Base-by-base conservation (phyloP, 2,329 filamentous ascomycete species). In the Torrubiella hemipterigena region DNA sequence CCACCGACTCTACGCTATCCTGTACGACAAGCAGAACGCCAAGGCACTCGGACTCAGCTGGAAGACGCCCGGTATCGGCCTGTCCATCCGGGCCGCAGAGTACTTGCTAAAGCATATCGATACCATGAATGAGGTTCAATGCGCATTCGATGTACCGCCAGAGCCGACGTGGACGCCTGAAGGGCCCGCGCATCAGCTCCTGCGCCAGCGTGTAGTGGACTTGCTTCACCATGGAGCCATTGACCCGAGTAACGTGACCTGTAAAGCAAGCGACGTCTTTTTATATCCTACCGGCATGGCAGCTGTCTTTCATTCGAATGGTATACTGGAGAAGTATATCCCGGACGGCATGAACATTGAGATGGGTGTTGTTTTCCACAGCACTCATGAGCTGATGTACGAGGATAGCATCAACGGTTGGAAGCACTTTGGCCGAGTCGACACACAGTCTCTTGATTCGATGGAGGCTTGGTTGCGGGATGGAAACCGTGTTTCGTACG, bases 261-360 rank as follows among this genome's bases (percentile, higher is more conserved):
- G 47, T 28, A 29, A 32, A 34, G 4, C 21, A 46, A 2, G 29
- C 27, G 67, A 74, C 37, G 58, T 75, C 2, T 70, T 58, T 30
- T 50, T 75, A 14, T 73, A 65, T 41, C 58, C 61, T 5, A 65
- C 65, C 1, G 69, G 69, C 17, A 74, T 74, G 68, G 60, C 60
- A 1, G 56, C 61, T 17, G 60, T 75, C 9, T 66, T 59, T 33
- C 48, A 57, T 16, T 37, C 56, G 2, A 61, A 62, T 21, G 50
- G 52, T 24, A 48, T 54, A 3, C 42, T 70, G 8, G 36, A 51
- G 3, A 41, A 46, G 17, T 41, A 53, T 18, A 50, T 55, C 2
- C 46, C 52, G 0, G 48, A 19, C 17, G 44, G 51, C 3, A 54
- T 50, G 20, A 51, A 57, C 5, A 55, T 63, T 6, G 48, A 65